Evolutionary conservation across 2,329 filamentous ascomycete genomes (phyloP).

Genomic region (Emmonsiellopsis sp.): DNA sequence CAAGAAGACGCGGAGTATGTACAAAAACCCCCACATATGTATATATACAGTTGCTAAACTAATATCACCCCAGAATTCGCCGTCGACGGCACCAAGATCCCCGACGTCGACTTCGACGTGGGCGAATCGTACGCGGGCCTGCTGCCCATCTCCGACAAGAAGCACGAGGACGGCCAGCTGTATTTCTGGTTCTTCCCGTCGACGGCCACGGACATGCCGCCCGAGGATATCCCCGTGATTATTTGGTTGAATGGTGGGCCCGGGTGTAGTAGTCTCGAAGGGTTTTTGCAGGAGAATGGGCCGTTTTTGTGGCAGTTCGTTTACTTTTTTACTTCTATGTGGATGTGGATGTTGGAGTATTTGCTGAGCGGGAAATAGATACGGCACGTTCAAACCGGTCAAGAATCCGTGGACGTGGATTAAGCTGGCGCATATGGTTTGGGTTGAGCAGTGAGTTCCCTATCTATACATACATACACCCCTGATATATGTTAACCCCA

Average conservation of each 20-base stretch:
- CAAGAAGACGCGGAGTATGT: too few species aligned
- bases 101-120: constrained; percentile 61
- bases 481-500: constrained; percentile 4
- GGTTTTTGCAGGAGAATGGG: constrained; percentile 68
- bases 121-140: constrained; percentile 43
- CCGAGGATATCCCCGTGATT: constrained; percentile 27
- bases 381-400: constrained; percentile 56
- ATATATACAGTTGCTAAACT: too few species aligned
- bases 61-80: background rate
- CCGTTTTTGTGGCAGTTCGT: constrained; percentile 57
- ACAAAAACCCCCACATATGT: too few species aligned
- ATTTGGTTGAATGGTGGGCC: constrained; percentile 47
- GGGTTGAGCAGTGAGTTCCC: constrained; percentile 55
- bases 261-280: constrained; percentile 52
- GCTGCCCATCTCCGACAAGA: constrained; percentile 43
- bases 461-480: too few species aligned
- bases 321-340: too few species aligned
- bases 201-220: constrained; percentile 33
- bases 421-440: constrained; percentile 68
- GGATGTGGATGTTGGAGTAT: too few species aligned
- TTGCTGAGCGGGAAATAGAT: background rate
- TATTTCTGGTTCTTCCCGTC: constrained; percentile 46
- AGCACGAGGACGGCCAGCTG: constrained; percentile 37
- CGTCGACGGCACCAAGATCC: constrained; percentile 55
- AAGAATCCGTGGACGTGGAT: constrained; percentile 64